Evolutionary conservation across 805 yeast genomes (phyloP), one percentile per base, ranked within the genome.

Genomic region (Brettanomyces nanus): DNA sequence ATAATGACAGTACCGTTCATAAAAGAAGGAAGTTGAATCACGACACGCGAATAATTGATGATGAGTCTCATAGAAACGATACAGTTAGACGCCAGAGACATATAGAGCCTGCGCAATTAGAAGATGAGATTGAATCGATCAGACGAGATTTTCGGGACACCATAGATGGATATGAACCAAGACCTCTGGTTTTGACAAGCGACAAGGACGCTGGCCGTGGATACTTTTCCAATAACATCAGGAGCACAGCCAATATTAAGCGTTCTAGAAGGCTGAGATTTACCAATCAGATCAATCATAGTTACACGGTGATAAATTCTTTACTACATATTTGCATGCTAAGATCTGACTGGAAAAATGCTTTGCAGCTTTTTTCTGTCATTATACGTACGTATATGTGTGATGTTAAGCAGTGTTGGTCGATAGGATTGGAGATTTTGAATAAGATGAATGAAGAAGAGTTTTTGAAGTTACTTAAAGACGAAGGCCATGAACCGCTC

Each of bases 371-470:
- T 6, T 75, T 76, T 45, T 53, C 73, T 7, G 37, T 74, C 2
- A 51, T 82, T 18, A 51, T 77, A 3, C 53, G 80, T 36, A 46
- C 71, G 1, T 71, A 71, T 1, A 53, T 54, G 1, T 64, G 73
- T 9, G 85, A 81, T 50, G 52, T 79, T 5, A 60, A 76, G 38
- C 57, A 69, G 3, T 50, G 80, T 9, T 82, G 89, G 89, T 72
- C 81, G 0, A 27, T 79, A 1, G 87, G 83, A 0, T 54, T 75
- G 4, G 79, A 75, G 42, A 73, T 80, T 4, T 49, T 80, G 18
- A 48, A 51, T 23, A 39, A 51, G 19, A 33, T 56, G 33, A 55
- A 52, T 38, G 51, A 49, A 31, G 30, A 43, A 6, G 54, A 54
- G 34, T 54, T 54, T 27, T 29, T 34, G 21, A 11, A n/a, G 7